phyloP scores from a whole-genome alignment of 257 asterid genomes.

The Salvia miltiorrhiza region DNA sequence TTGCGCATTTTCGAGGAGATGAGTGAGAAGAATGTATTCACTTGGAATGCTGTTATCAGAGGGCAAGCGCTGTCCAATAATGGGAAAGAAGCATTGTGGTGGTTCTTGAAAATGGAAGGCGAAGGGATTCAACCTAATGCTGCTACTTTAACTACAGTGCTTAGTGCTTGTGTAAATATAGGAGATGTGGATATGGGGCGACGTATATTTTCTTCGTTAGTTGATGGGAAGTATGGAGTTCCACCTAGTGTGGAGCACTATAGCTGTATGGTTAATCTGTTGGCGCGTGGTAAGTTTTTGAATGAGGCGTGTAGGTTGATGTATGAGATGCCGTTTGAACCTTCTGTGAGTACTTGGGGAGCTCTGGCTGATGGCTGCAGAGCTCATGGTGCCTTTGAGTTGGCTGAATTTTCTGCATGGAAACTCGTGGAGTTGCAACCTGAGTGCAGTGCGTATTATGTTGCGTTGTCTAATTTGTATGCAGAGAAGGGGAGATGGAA shows the following conservation, averaged over 20 bases:
- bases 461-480: constrained; percentile 50
- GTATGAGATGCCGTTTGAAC: constrained; percentile 49
- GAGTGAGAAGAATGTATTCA: constrained; percentile 47
- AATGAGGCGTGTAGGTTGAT: constrained; percentile 50
- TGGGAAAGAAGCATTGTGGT: constrained; percentile 52
- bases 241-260: constrained; percentile 57
- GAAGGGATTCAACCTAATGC: constrained; percentile 53
- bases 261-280: constrained; percentile 63
- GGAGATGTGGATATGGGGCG: constrained; percentile 43
- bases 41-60: constrained; percentile 69
- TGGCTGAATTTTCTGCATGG: constrained; percentile 65
- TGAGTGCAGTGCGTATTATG: constrained; percentile 40
- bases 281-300: constrained; percentile 42
- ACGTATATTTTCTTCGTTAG: constrained; percentile 45
- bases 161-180: constrained; percentile 62
- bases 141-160: constrained; percentile 51
- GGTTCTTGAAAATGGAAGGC: constrained; percentile 54
- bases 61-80: constrained; percentile 61
- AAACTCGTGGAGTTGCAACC: constrained; percentile 68
- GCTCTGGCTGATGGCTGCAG: constrained; percentile 56
- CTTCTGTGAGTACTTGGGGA: constrained; percentile 64
- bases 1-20: constrained; percentile 43
- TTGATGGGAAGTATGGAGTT: constrained; percentile 43
- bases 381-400: constrained; percentile 40
- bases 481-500: constrained; percentile 64